Evolutionary conservation across 352 stramenopile species (phyloP).

Genomic region (Pythium aquatile): DNA sequence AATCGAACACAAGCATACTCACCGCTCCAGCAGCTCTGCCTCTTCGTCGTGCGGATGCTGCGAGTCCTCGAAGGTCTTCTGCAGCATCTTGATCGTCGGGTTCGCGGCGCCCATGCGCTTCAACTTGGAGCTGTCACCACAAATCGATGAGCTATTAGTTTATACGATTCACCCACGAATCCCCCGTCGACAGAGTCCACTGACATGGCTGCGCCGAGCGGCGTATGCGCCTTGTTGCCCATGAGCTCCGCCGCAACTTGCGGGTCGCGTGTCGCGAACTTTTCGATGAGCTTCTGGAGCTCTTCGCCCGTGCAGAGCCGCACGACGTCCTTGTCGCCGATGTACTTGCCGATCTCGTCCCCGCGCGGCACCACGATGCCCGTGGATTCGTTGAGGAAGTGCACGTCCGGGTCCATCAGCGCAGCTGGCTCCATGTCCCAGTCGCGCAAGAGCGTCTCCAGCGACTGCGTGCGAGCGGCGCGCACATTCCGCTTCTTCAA

Average conservation of each 20-base stretch:
- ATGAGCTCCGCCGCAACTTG: constrained; percentile 69
- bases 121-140: constrained; percentile 49
- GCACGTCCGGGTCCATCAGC: constrained; percentile 29
- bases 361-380: constrained; percentile 56
- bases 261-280: constrained; percentile 60
- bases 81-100: constrained; percentile 63
- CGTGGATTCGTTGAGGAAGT: constrained; percentile 80
- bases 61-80: constrained; percentile 70
- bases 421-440: constrained; percentile 40
- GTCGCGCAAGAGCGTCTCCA: constrained; percentile 38
- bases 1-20: background rate
- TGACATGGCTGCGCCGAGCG: constrained; percentile 60
- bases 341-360: constrained; percentile 57
- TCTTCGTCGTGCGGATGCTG: constrained; percentile 45
- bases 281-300: constrained; percentile 59
- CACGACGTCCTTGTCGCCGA: constrained; percentile 71
- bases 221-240: constrained; percentile 45
- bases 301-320: constrained; percentile 61
- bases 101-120: constrained; percentile 66
- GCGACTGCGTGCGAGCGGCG: constrained; percentile 42
- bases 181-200: background rate
- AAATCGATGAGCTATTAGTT: background rate
- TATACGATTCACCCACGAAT: background rate
- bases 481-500: constrained; percentile 65
- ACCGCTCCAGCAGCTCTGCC: constrained; percentile 45